Evolutionary conservation across 2,329 filamentous ascomycete genomes (phyloP), one percentile per base, ranked within the genome.

Genomic region (Penicillium decumbens): DNA sequence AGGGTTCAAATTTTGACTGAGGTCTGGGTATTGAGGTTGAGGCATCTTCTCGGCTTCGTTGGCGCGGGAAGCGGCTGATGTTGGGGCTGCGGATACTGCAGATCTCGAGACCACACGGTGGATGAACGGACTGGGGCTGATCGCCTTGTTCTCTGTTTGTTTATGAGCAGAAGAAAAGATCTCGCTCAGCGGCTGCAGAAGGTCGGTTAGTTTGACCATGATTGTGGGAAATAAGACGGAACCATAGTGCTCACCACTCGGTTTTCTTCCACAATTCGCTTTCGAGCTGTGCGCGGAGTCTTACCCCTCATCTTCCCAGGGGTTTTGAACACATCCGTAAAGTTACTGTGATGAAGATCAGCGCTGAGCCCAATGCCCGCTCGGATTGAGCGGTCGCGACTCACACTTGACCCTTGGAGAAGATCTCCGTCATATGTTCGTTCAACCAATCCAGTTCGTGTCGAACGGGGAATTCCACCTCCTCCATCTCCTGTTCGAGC

Each of bases 371-470:
- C 33, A 33, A 28, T 24, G 29, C 39, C 29, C 44, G 46, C 51
- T 30, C 20, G 28, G 13, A 13, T 45, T 47, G 45, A 53, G 24
- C 37, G 49, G 54, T 54, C 47, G 50, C 51, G 48, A 80, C 87
- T 64, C 81, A 96, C 93, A 90, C 82, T 72, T 91, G 83, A 65
- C 90, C 87, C 61, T 86, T 84, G 63, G 84, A 86, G 68, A 97
- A 95, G 64, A 98, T 89, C 56, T 95, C 89, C 43, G 83, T 83
- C 92, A 98, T 96, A 70, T 98, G 93, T 74, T 97, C 93, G 65
- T 98, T 97, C 62, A 98, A 77, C 93, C 93, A 98, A 68, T 97
- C 91, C 65, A 97, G 77, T 70, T 98, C 93, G 72, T 97, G 95
- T 50, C 88, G 83, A 54, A 89, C 91, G 27, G 90, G 89, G 73